Base-by-base conservation (phyloP, 2,329 filamentous ascomycete species). In the Sporothrix schenckii region DNA sequence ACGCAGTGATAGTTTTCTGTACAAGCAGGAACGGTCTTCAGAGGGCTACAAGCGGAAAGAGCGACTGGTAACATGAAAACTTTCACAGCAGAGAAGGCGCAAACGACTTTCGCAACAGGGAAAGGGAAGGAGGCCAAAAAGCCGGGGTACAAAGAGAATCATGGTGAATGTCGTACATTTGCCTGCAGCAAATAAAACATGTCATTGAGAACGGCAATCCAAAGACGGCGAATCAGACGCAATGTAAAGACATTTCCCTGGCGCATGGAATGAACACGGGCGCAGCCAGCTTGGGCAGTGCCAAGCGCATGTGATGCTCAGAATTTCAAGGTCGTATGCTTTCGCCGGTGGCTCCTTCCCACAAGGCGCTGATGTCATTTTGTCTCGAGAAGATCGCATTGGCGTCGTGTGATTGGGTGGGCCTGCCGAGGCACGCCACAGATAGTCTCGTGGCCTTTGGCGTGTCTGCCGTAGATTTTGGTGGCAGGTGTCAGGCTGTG, bases 361-460 rank as follows among this genome's bases (percentile, higher is more conserved):
- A 21, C 44, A 21, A n/a, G 41, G n/a, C 50, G n/a, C 68, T 70
- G 68, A 70, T 70, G 68, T 70, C 68, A 70, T 70, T 34, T 44
- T 65, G 44, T 50, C 19, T 66, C 4, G n/a, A 19, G 2, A 13
- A 7, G 27, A 49, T 53, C 27, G 44, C 16, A 52, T 52, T 13
- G 44, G 63, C 24, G 44, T n/a, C 21, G 47, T 16, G n/a, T 34
- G 47, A 53, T 39, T 54, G 61, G 54, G 69, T 70, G 61, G 69
- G 30, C 56, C 30, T 66, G 69, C 69, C 69, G 61, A 66, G 69
- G 69, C 60, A 69, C 52, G 52, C 44, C 66, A 30, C 39, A 41
- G 39, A 54, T 16, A 34, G 65, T 67, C 50, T 54, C 39, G 66
- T 68, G 66, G 52, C 41, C 63, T 66, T 24, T 24, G 10, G 61